Conservation (phyloP, 129 eudicot genomes). For the Arctium minus region DNA sequence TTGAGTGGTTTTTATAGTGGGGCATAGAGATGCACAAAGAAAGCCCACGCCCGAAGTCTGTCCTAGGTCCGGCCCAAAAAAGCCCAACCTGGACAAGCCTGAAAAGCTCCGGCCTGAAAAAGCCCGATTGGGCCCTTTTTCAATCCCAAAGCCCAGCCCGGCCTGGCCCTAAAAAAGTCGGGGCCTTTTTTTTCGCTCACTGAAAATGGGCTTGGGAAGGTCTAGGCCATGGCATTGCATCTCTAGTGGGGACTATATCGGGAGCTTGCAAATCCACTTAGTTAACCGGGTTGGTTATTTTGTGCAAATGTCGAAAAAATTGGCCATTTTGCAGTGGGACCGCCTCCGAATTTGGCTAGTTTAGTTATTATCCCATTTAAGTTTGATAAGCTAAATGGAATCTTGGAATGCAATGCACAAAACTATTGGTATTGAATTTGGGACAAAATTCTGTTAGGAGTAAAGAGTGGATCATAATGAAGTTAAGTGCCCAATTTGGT, state of each 20-base stretch:
- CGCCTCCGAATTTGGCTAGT: background rate
- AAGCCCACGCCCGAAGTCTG: too few relatives aligned
- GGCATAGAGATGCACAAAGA: too few relatives aligned
- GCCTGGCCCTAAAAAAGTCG: too few relatives aligned
- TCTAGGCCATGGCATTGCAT: background rate
- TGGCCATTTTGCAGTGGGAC: background rate
- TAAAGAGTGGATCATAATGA: background rate
- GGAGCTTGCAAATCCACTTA: background rate
- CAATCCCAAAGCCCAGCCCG: background rate
- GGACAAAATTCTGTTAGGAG: background rate
- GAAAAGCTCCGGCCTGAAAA: too few relatives aligned
- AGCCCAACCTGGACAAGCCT: background rate
- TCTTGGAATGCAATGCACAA: background rate
- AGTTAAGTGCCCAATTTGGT: background rate
- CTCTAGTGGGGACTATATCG: background rate
- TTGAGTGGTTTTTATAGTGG: too few relatives aligned
- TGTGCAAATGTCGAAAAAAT: background rate
- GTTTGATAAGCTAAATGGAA: background rate
- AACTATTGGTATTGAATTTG: too few relatives aligned
- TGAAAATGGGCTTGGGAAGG: background rate
- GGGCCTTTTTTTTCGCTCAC: too few relatives aligned
- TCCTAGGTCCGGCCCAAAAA: too few relatives aligned
- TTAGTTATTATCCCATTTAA: background rate
- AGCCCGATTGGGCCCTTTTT: background rate
- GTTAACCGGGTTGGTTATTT: too few relatives aligned